phyloP scores from a whole-genome alignment of 139 green algal species.

The Tetraselmis striata region DNA sequence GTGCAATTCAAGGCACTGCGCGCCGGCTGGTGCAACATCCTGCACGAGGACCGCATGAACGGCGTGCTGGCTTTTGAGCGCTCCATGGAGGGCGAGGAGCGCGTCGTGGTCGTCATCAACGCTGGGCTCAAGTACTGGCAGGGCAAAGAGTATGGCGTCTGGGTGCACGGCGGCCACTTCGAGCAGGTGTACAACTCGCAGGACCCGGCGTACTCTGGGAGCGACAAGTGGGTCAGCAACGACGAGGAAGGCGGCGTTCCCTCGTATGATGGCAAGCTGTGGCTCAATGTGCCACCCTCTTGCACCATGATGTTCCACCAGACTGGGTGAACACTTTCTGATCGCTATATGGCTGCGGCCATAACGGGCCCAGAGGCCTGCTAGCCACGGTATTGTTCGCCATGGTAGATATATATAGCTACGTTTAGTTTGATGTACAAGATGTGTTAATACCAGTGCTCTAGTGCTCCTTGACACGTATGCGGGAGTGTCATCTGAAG shows the following conservation, averaged over 20 bases:
- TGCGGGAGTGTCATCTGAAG: too few species aligned
- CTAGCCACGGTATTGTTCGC: too few species aligned
- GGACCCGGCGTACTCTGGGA: slow-evolving; percentile 22
- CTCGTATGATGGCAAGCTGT: slow-evolving; percentile 36
- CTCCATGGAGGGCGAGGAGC: slow-evolving; percentile 25
- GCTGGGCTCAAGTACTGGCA: slow-evolving; percentile 30
- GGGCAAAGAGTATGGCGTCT: slow-evolving; percentile 30
- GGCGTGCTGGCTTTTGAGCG: slow-evolving; percentile 40
- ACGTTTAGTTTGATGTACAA: too few species aligned
- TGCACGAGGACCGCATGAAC: slow-evolving; percentile 48
- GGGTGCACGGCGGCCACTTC: slow-evolving; percentile 30
- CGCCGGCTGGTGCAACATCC: slow-evolving; percentile 28
- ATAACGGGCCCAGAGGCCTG: too few species aligned
- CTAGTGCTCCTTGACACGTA: too few species aligned
- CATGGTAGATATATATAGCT: too few species aligned
- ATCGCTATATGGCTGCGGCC: too few species aligned
- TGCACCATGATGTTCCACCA: slow-evolving; percentile 42
- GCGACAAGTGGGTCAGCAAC: slow-evolving; percentile 16
- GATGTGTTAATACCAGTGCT: too few species aligned
- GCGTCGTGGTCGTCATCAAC: slow-evolving; percentile 44
- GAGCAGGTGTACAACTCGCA: slow-evolving; percentile 36
- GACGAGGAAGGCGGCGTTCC: slow-evolving; percentile 9
- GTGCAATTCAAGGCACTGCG: slow-evolving; percentile 19
- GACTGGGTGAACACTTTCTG: slow-evolving; percentile 16
- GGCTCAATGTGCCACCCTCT: slow-evolving; percentile 36